Evolutionary conservation across 805 yeast genomes (phyloP).

Genomic region (Candida pseudoglaebosa): DNA sequence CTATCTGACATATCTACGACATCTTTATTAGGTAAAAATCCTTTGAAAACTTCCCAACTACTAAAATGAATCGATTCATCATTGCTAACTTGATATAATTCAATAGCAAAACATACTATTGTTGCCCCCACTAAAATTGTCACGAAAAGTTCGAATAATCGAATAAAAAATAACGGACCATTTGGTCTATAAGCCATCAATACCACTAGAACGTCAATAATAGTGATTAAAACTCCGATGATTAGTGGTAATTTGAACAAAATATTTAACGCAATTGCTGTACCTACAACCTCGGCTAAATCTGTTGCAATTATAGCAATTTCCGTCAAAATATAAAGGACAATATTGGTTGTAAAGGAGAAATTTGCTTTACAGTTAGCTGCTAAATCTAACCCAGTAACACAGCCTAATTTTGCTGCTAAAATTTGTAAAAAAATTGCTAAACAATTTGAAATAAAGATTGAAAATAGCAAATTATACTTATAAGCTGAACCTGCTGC

Average conservation of each 20-base stretch:
- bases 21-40: slow-evolving; percentile 45
- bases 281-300: slow-evolving; percentile 96
- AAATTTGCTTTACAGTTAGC: slow-evolving; percentile 77
- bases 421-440: slow-evolving; percentile 84
- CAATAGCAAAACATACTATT: slow-evolving; percentile 79
- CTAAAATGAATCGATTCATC: slow-evolving; percentile 43
- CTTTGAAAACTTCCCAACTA: slow-evolving; percentile 47
- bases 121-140: slow-evolving; percentile 75
- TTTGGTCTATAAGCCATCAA: slow-evolving; percentile 83
- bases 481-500: slow-evolving; percentile 88
- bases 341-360: slow-evolving; percentile 54
- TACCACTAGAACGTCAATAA: slow-evolving; percentile 80
- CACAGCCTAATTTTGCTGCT: slow-evolving; percentile 86
- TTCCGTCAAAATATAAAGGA: slow-evolving; percentile 76
- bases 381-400: slow-evolving; percentile 91
- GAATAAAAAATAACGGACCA: slow-evolving; percentile 72
- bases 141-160: slow-evolving; percentile 81
- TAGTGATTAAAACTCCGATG: slow-evolving; percentile 80
- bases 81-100: slow-evolving; percentile 63
- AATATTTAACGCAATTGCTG: slow-evolving; percentile 88
- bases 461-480: slow-evolving; percentile 73
- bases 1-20: slow-evolving; percentile 36
- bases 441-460: slow-evolving; percentile 74
- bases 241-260: slow-evolving; percentile 75
- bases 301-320: slow-evolving; percentile 93